Evolutionary conservation across 345 rosid species (phyloP), one percentile per base, ranked within the genome.

Genomic region (Rubroshorea leprosula): DNA sequence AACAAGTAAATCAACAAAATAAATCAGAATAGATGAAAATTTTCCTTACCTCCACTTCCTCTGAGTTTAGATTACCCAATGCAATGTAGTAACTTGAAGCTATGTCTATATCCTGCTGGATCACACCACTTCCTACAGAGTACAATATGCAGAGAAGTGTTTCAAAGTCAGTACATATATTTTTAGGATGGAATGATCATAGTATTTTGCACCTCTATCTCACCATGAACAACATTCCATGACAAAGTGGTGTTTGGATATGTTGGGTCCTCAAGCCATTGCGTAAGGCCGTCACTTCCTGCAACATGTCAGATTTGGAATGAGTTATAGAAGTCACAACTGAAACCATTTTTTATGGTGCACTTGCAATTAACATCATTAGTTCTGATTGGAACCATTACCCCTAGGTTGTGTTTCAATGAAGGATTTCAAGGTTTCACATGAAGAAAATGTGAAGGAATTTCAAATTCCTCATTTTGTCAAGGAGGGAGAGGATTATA

Each of bases 261-360:
- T 51, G 91, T 76, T 57, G 96, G 96, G 66, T 93, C 83, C 53
- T 80, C 79, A 18, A 79, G 83, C 99, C 99, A 93, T 60, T 76
- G 80, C 56, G 82, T 57, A 70, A 93, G 80, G 68, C 90, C 90
- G 59, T 89, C 97, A 57, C 51, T 76, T 53, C 99, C 99, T 93
- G 81, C 55, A 78, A 64, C 45, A 55, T 66, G 20, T 16, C 49
- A 67, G 51, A 54, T 62, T 60, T 52, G 76, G 51, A 48, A 71
- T 51, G 55, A 67, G 18, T 5, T 4, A 44, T 44, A 20, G 12
- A 49, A 49, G 2, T 10, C 26, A 49, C 26, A 48, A 48, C 1
- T 48, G n/a, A n/a, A n/a, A n/a, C n/a, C n/a, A 23, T 6, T 60
- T 29, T 38, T 18, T 26, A 35, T 3, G 41, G 9, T 1, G 3